phyloP scores from a whole-genome alignment of 345 rosid genomes.

The Odontarrhena argentea region DNA sequence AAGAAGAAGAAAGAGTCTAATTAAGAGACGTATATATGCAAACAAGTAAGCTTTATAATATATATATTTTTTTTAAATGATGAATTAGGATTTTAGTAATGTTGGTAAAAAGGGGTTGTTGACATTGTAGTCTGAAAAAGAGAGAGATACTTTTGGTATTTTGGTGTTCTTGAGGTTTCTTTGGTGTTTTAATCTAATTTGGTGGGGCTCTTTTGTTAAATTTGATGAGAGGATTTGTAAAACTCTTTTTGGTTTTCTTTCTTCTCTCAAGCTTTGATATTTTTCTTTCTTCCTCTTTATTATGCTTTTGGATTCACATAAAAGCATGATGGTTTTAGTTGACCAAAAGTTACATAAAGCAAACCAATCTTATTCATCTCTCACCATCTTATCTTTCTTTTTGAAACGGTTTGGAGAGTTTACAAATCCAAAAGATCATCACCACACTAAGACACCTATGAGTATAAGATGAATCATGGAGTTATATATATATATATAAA shows the following conservation, averaged over 20 bases:
- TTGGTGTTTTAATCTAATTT: slow-evolving; percentile 37
- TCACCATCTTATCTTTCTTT: slow-evolving; percentile 39
- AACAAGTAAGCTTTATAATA: slow-evolving; percentile 30
- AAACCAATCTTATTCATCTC: slow-evolving; percentile 31
- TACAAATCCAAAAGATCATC: slow-evolving; percentile 21
- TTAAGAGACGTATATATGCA: slow-evolving; percentile 38
- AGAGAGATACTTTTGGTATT: slow-evolving; percentile 24
- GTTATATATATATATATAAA: background rate
- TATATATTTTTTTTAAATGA: background rate
- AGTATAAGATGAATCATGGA: slow-evolving; percentile 6
- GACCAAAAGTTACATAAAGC: slow-evolving; percentile 38
- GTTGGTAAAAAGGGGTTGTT: slow-evolving; percentile 35
- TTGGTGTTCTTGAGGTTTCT: slow-evolving; percentile 24
- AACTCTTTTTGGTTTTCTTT: slow-evolving; percentile 7
- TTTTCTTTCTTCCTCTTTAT: slow-evolving; percentile 33
- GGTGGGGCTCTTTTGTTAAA: slow-evolving; percentile 34
- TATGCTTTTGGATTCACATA: slow-evolving; percentile 41
- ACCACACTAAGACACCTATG: slow-evolving; percentile 21
- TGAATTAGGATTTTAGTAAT: slow-evolving; percentile 28
- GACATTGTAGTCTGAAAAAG: slow-evolving; percentile 33
- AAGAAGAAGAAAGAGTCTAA: slow-evolving; percentile 34
- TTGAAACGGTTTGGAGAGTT: slow-evolving; percentile 1
- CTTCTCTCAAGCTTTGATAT: slow-evolving; percentile 36
- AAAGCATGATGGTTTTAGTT: slow-evolving; percentile 35
- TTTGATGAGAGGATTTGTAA: slow-evolving; percentile 29